Conservation (phyloP, 257 asterid genomes). For the Nicotiana obtusifolia region DNA sequence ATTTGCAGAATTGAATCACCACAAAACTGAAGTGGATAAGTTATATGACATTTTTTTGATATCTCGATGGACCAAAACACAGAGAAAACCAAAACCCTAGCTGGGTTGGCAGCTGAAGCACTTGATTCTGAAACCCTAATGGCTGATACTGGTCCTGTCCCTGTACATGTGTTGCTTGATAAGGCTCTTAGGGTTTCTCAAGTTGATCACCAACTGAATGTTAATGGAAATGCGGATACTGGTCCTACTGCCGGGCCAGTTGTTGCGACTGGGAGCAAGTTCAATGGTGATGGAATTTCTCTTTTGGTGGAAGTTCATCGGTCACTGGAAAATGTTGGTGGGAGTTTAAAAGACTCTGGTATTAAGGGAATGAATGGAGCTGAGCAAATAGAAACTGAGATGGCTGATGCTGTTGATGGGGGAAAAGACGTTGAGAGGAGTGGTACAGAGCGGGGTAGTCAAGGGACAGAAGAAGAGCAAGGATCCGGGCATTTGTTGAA, state of each 20-base stretch:
- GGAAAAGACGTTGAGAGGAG: not conserved
- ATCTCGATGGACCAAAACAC: not conserved
- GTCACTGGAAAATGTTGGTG: not conserved
- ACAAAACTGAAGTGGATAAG: not conserved
- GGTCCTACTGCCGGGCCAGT: not conserved
- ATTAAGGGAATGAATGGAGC: not conserved
- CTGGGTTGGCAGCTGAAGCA: not conserved
- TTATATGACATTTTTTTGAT: not conserved
- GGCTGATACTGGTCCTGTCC: not conserved
- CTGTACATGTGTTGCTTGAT: not conserved
- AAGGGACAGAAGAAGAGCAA: not conserved
- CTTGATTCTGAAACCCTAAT: conserved; percentile 7
- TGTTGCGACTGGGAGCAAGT: not conserved
- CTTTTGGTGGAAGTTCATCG: not conserved
- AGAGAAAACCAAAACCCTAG: conserved; percentile 3
- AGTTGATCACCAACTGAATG: not conserved
- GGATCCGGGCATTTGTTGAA: too few species aligned
- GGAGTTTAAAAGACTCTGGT: not conserved
- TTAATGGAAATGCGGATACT: not conserved
- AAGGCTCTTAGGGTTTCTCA: conserved; percentile 3
- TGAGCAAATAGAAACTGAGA: not conserved
- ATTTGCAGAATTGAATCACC: not conserved
- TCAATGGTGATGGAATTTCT: conserved; percentile 4
- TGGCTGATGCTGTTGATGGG: conserved; percentile 1
- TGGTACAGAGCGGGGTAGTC: not conserved